Evolutionary conservation across 2,329 filamentous ascomycete genomes (phyloP).

Genomic region (Clonostachys chloroleuca): DNA sequence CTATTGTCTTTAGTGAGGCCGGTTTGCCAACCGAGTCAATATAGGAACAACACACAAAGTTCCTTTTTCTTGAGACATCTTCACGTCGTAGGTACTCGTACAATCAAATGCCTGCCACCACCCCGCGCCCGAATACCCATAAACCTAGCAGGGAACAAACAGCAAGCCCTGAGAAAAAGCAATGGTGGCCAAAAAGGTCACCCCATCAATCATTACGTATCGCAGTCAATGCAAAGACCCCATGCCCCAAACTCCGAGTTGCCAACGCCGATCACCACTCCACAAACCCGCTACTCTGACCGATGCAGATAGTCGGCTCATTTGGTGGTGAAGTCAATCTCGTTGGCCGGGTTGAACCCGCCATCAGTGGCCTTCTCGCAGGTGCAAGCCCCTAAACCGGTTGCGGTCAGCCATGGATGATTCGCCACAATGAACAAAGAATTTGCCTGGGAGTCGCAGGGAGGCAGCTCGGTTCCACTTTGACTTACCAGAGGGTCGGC

Average conservation of each 20-base stretch:
- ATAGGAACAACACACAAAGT: too few relatives aligned
- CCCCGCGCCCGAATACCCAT: too few relatives aligned
- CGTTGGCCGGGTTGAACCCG: constrained; percentile 57
- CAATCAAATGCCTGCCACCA: too few relatives aligned
- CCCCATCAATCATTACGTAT: not conserved
- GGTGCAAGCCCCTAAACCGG: constrained; percentile 61
- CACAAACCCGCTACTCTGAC: not conserved
- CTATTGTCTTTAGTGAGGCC: too few relatives aligned
- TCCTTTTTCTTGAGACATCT: too few relatives aligned
- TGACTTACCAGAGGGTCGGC: constrained; percentile 62
- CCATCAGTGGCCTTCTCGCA: constrained; percentile 70
- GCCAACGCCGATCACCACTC: not conserved
- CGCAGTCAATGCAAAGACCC: not conserved
- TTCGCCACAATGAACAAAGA: not conserved
- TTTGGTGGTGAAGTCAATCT: constrained; percentile 83
- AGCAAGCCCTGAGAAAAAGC: too few relatives aligned
- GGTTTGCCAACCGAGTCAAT: too few relatives aligned
- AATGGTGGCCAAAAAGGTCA: too few relatives aligned
- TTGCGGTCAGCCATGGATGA: not conserved
- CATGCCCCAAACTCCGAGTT: not conserved
- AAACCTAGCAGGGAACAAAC: too few relatives aligned
- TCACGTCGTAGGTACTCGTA: too few relatives aligned
- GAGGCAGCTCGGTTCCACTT: not conserved
- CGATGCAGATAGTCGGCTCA: not conserved
- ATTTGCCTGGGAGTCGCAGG: not conserved